Percentiles rank a stretch among this genome's conserved stretches.
phyloP scores from a whole-genome alignment of 768 basidiomycete species.

The Scleroderma citrinum region DNA sequence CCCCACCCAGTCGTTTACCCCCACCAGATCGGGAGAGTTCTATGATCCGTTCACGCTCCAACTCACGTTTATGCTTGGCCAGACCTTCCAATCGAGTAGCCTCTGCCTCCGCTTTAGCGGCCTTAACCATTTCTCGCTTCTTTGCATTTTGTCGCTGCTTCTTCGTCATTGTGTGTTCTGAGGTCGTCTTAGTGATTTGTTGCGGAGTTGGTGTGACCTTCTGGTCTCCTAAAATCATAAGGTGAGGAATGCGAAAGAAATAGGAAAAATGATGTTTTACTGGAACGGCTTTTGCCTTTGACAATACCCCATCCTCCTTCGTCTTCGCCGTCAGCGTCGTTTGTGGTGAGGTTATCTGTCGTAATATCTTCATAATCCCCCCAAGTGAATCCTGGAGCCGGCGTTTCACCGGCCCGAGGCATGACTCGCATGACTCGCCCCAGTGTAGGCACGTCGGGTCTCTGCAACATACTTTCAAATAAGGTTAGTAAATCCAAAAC shows the following conservation, averaged over 20 bases:
- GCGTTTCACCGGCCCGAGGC: slow-evolving; percentile 50
- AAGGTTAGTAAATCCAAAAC: slow-evolving; percentile 3
- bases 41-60: slow-evolving; percentile 48
- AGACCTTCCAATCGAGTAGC: slow-evolving; percentile 43
- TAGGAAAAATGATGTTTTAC: slow-evolving; percentile 28
- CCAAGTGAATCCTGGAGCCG: slow-evolving; percentile 66
- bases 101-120: slow-evolving; percentile 51
- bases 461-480: slow-evolving; percentile 53
- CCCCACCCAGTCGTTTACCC: slow-evolving; percentile 38
- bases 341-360: slow-evolving; percentile 32
- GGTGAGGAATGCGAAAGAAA: slow-evolving; percentile 2
- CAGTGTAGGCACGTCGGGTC: slow-evolving; percentile 45
- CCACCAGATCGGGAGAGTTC: slow-evolving; percentile 33
- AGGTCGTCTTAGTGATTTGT: slow-evolving; percentile 24
- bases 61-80: slow-evolving; percentile 53
- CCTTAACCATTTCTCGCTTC: slow-evolving; percentile 52
- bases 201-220: slow-evolving; percentile 8
- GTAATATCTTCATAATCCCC: slow-evolving; percentile 70
- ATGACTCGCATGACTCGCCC: slow-evolving; percentile 69
- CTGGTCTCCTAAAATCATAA: slow-evolving; percentile 9
- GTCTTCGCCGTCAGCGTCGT: slow-evolving; percentile 65
- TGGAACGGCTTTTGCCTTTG: slow-evolving; percentile 42
- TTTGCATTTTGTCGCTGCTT: slow-evolving; percentile 65
- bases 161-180: slow-evolving; percentile 49
- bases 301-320: slow-evolving; percentile 77